Evolutionary conservation across 805 yeast genomes (phyloP).

Genomic region (Kodamaea leandrae): DNA sequence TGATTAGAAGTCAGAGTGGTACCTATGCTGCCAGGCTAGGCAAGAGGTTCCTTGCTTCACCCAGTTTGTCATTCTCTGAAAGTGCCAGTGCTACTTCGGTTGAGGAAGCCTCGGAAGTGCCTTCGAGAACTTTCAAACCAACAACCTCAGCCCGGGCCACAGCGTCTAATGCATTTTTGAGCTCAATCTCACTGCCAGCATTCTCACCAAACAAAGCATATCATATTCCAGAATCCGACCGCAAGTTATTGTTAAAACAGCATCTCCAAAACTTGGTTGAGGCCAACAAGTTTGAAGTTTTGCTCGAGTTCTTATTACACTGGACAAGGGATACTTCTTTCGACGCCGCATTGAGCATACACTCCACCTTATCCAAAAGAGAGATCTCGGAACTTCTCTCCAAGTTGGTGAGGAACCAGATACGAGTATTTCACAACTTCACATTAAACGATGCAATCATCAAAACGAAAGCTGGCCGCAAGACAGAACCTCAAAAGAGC

Average conservation of each 20-base stretch:
- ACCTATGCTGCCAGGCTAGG: not conserved
- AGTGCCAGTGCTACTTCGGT: not conserved
- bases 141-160: slow-evolving; percentile 2
- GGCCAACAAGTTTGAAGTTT: slow-evolving; percentile 3
- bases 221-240: not conserved
- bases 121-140: not conserved
- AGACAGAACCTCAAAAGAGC: slow-evolving; percentile 3
- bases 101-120: not conserved
- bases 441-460: slow-evolving; percentile 9
- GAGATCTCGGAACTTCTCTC: slow-evolving; percentile 7
- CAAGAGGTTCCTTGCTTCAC: slow-evolving; percentile 6
- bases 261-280: slow-evolving; percentile 6
- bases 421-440: slow-evolving; percentile 12
- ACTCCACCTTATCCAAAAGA: not conserved
- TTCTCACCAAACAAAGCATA: slow-evolving; percentile 4
- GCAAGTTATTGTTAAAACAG: slow-evolving; percentile 3
- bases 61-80: slow-evolving; percentile 1
- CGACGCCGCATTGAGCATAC: slow-evolving; percentile 3
- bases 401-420: slow-evolving; percentile 18
- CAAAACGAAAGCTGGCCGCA: slow-evolving; percentile 6
- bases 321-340: slow-evolving; percentile 4
- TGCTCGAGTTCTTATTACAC: slow-evolving; percentile 4
- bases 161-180: slow-evolving; percentile 4
- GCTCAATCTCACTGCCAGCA: slow-evolving; percentile 3
- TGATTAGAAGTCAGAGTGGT: slow-evolving; percentile 7